Base-by-base conservation (phyloP, 2,329 filamentous ascomycete genomes). In the Podosphaera aphanis region DNA sequence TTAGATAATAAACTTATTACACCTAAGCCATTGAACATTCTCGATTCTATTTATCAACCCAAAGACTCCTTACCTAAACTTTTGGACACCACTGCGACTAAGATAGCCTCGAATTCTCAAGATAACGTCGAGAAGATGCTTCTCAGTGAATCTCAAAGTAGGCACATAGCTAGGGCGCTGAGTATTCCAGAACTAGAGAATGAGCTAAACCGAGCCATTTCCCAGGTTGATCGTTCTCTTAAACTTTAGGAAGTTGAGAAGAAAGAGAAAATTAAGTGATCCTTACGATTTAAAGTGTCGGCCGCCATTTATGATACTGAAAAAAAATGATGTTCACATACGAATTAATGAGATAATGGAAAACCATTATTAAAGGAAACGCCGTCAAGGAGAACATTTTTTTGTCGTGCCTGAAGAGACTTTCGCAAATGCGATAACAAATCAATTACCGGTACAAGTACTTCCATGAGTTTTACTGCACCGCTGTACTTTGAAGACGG, bases 171-270 rank as follows among this genome's bases (percentile, higher is more conserved):
- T 18, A 64, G 75, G 46, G 69, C 69, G 5, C 62, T 86, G 23
- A 66, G 77, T 5, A 68, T 83, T 33, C 80, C 81, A 0, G 77
- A 80, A 47, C 66, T 88, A 21, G 73, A 76, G 46, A 64, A 77
- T 15, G 82, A 86, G 58, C 67, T 85, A 0, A 80, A 86, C 56
- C 66, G 82, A 38, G 82, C 82, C 4, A 74, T 84, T 48, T 76
- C 76, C 66, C 82, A 88, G 60, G 77, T 86, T 2, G 69, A 76
- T 53, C 64, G 54, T 43, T 50, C 51, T 19, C 45, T 61, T 38
- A 49, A 54, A 35, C 16, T 10, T 21, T 20, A 20, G 18, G 10
- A 20, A 19, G 20, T 13, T 39, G 11, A 33, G 29, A 33, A 6
- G 29, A 33, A 25, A n/a, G n/a, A n/a, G n/a, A n/a, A n/a, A n/a